These are phyloP conservation scores for Helotiales sp. DNA, from an alignment of 2,329 filamentous ascomycete genomes.

Conservation along the genomic window DNA sequence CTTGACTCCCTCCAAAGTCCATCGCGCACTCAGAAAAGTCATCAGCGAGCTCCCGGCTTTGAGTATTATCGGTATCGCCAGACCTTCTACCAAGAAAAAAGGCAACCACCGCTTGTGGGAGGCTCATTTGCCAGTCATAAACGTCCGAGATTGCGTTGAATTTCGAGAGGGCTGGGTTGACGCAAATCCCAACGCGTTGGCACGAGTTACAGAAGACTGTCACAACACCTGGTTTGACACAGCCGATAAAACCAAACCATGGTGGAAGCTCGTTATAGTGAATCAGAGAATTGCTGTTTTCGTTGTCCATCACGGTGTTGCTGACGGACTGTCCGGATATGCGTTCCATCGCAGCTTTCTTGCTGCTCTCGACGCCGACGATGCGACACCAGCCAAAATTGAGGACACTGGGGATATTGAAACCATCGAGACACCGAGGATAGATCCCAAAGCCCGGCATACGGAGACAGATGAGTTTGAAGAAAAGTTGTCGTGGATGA, in stretches of 20 bases:
- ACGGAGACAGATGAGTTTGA: slow-evolving; percentile 11
- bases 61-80: slow-evolving; percentile 10
- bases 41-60: slow-evolving; percentile 15
- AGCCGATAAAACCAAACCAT: slow-evolving; percentile 12
- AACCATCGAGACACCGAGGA: no score
- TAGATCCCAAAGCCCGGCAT: neutral
- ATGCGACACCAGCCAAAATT: no score
- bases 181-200: neutral
- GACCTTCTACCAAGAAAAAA: slow-evolving; percentile 8
- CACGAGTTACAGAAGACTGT: slow-evolving; percentile 4
- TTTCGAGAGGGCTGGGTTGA: slow-evolving; percentile 7
- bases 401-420: no score
- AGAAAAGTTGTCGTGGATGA: slow-evolving; percentile 8
- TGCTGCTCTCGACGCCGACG: no score
- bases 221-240: slow-evolving; percentile 24
- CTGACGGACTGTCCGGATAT: slow-evolving; percentile 17
- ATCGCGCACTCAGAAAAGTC: slow-evolving; percentile 11
- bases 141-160: slow-evolving; percentile 11
- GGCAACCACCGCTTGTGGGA: slow-evolving; percentile 17
- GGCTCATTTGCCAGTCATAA: slow-evolving; percentile 6
- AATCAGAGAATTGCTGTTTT: slow-evolving; percentile 8
- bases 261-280: slow-evolving; percentile 16
- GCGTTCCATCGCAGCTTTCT: slow-evolving; percentile 19
- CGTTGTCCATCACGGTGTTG: slow-evolving; percentile 15
- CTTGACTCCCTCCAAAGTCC: slow-evolving; percentile 5